Base-by-base conservation (phyloP, 1,284 basidiomycete species). In the Chondrostereum purpureum region DNA sequence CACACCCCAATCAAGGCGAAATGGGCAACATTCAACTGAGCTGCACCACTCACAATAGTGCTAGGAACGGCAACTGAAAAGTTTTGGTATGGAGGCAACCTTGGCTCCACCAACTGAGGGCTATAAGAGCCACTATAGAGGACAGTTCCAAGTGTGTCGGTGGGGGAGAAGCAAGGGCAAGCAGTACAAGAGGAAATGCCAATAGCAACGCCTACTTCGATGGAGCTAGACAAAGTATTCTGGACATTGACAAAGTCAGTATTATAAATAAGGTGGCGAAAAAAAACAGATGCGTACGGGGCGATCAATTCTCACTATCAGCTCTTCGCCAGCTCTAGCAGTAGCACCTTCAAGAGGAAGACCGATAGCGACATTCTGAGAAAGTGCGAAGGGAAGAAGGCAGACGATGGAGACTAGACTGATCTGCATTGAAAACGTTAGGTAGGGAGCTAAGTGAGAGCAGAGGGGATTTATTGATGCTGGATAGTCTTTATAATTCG, bases 311-410 rank as follows among this genome's bases (percentile, higher is more conserved):
- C 44, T 43, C 10, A 53, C 50, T 11, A 38, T 45, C 16, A 55
- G 39, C 4, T 42, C 36, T 2, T 39, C 43, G 2, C 53, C 51
- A 21, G 49, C 36, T 11, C 36, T 16, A 20, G 53, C 48, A 12
- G 24, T 20, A 27, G 46, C 38, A 8, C 45, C 44, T 31, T 47
- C 35, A 11, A 36, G 11, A 6, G 53, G 53, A 33, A 48, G 37
- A 5, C 49, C 45, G 19, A 55, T 51, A n/a, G 34, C 4, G n/a
- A 48, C 48, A n/a, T 36, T 33, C 40, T 55, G 53, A 17, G 48
- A n/a, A n/a, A n/a, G n/a, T n/a, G n/a, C n/a, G n/a, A n/a, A n/a
- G n/a, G n/a, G n/a, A n/a, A n/a, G n/a, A n/a, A n/a, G n/a, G n/a
- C n/a, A n/a, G n/a, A n/a, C n/a, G n/a, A n/a, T n/a, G n/a, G n/a